These are phyloP conservation scores for Pecoramyces ruminantium DNA, from an alignment of 192 early-diverging fungal genomes.

Conservation along the genomic window DNA sequence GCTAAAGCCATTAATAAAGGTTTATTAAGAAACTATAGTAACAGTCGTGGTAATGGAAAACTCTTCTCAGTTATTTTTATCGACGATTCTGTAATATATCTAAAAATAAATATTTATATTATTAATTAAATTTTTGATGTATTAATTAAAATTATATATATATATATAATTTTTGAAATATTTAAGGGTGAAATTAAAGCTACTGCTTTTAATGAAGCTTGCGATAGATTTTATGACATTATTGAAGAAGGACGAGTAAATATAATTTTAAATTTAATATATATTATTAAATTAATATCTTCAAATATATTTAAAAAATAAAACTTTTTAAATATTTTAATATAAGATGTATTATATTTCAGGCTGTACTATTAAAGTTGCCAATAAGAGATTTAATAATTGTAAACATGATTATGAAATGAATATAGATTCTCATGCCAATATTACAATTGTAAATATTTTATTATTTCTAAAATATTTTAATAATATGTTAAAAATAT, in stretches of 20 bases:
- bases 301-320: background rate
- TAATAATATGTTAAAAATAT: no score
- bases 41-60: slow-evolving; percentile 56
- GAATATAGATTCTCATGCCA: slow-evolving; percentile 49
- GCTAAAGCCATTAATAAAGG: slow-evolving; percentile 76
- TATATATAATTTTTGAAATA: background rate
- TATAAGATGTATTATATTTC: slow-evolving; percentile 58
- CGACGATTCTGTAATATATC: slow-evolving; percentile 59
- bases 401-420: slow-evolving; percentile 88
- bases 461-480: no score
- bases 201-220: slow-evolving; percentile 82
- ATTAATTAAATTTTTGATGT: background rate
- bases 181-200: slow-evolving; percentile 82
- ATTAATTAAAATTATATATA: slow-evolving; percentile 6
- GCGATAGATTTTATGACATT: slow-evolving; percentile 54
- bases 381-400: slow-evolving; percentile 65
- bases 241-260: slow-evolving; percentile 54
- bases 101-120: no score
- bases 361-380: slow-evolving; percentile 60
- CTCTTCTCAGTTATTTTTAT: slow-evolving; percentile 77
- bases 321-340: background rate
- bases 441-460: slow-evolving; percentile 35
- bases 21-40: slow-evolving; percentile 64
- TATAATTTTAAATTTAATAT: no score
- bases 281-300: background rate